phyloP scores from a whole-genome alignment of 1,139 yeast genomes.

The Torulaspora pretoriensis region DNA sequence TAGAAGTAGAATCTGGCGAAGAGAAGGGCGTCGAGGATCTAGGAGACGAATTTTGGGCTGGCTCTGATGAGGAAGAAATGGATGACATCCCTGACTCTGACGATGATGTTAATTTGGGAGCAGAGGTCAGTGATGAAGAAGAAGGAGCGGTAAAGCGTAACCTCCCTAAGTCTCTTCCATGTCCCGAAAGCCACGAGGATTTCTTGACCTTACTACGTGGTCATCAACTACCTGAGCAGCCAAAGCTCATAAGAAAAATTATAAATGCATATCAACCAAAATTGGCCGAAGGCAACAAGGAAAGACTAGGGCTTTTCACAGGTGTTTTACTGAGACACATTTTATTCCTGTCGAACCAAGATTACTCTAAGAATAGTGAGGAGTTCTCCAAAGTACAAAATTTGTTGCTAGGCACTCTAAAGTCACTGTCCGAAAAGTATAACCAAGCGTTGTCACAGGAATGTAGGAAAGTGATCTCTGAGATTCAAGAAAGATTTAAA shows the following conservation, averaged over 20 bases:
- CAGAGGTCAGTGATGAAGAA: conserved; percentile 27
- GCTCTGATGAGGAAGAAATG: conserved; percentile 48
- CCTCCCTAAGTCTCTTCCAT: conserved; percentile 33
- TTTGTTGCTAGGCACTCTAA: conserved; percentile 48
- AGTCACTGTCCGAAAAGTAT: conserved; percentile 60
- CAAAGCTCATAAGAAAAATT: conserved; percentile 50
- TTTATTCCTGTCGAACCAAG: conserved; percentile 46
- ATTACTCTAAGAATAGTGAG: conserved; percentile 26
- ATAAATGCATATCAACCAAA: conserved; percentile 68
- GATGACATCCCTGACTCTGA: conserved; percentile 33
- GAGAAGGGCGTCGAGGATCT: conserved; percentile 67
- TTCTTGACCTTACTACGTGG: conserved; percentile 42
- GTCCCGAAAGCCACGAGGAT: conserved; percentile 59
- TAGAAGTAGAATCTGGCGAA: conserved; percentile 44
- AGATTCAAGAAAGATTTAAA: conserved; percentile 49
- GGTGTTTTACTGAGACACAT: conserved; percentile 62
- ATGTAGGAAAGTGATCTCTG: conserved; percentile 46
- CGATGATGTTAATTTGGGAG: conserved; percentile 30
- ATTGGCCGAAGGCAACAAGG: conserved; percentile 77
- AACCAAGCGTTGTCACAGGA: conserved; percentile 58
- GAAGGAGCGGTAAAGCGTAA: conserved; percentile 9
- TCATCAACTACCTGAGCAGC: conserved; percentile 44
- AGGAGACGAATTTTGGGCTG: conserved; percentile 49
- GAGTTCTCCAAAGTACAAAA: conserved; percentile 40
- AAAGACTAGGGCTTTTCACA: conserved; percentile 61